Percentiles rank a stretch among this genome's conserved stretches.
Conservation (phyloP, 805 yeast genomes). For the Starmerella vitae region DNA sequence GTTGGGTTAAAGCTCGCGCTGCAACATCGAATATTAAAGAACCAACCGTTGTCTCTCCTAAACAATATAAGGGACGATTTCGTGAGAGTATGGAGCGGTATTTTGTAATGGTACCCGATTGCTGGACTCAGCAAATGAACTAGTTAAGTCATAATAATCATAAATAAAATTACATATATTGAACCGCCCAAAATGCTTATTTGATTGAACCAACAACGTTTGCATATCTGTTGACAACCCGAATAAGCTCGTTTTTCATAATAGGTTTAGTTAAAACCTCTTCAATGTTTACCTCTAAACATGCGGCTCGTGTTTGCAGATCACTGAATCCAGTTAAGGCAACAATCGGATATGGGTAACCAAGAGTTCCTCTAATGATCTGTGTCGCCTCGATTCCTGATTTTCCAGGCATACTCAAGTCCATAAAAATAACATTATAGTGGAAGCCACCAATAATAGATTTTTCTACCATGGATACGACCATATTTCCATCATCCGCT, state of each 20-base stretch:
- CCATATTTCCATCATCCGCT: constrained; percentile 84
- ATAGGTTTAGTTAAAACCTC: constrained; percentile 83
- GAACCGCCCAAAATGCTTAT: neutral
- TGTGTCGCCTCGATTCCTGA: constrained; percentile 27
- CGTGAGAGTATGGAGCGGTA: constrained; percentile 97
- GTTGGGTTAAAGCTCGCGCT: constrained; percentile 96
- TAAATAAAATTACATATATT: no score
- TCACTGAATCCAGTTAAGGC: constrained; percentile 92
- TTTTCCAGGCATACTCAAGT: constrained; percentile 25
- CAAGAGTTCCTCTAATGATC: constrained; percentile 50
- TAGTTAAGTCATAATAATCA: neutral
- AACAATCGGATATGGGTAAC: constrained; percentile 62
- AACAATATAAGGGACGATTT: constrained; percentile 85
- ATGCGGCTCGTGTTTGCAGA: constrained; percentile 68
- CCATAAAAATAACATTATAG: constrained; percentile 24
- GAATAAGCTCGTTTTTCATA: constrained; percentile 28
- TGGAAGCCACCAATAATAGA: constrained; percentile 32
- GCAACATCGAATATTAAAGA: constrained; percentile 78
- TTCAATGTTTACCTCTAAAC: constrained; percentile 71
- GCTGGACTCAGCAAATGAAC: constrained; percentile 24
- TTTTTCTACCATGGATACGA: constrained; percentile 50
- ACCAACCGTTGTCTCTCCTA: constrained; percentile 95
- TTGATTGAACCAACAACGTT: neutral
- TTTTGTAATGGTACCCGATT: constrained; percentile 84
- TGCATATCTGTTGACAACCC: constrained; percentile 9